Percentiles rank a stretch among this genome's conserved stretches.
Conservation (phyloP, 78 protist genomes). For the Dictyostelium intermedium region DNA sequence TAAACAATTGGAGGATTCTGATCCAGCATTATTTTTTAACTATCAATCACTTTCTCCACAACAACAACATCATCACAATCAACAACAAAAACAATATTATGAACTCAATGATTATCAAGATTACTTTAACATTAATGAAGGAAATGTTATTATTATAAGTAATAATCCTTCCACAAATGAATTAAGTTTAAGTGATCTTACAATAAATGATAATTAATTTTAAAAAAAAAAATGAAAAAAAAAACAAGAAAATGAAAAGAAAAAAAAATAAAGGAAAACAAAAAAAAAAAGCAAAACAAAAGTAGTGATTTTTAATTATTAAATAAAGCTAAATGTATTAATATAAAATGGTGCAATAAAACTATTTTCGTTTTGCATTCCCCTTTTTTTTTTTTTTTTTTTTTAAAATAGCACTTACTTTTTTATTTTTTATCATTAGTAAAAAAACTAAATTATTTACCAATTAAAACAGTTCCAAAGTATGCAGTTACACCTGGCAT, state of each 20-base stretch:
- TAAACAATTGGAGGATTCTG: slow-evolving; percentile 14
- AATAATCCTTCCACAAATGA: not conserved
- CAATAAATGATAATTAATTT: not conserved
- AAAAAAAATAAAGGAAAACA: not conserved
- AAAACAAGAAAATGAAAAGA: not conserved
- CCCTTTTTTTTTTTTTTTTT: too few species aligned
- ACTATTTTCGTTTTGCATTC: too few species aligned
- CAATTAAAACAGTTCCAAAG: slow-evolving; percentile 6
- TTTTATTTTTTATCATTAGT: too few species aligned
- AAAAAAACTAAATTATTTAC: not conserved
- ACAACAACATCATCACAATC: not conserved
- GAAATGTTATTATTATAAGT: not conserved
- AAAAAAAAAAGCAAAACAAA: not conserved
- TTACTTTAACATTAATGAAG: not conserved
- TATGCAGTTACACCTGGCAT: slow-evolving; percentile 83
- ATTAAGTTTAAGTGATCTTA: slow-evolving; percentile 13
- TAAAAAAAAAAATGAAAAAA: not conserved
- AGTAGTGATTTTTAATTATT: not conserved
- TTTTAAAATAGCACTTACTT: too few species aligned
- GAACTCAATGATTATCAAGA: not conserved
- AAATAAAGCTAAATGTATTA: not conserved
- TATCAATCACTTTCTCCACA: not conserved
- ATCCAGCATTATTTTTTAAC: slow-evolving; percentile 10
- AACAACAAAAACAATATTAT: not conserved
- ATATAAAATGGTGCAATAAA: not conserved